These are phyloP conservation scores for Misopates orontium DNA, from an alignment of 257 asterid species.

Conservation along the genomic window DNA sequence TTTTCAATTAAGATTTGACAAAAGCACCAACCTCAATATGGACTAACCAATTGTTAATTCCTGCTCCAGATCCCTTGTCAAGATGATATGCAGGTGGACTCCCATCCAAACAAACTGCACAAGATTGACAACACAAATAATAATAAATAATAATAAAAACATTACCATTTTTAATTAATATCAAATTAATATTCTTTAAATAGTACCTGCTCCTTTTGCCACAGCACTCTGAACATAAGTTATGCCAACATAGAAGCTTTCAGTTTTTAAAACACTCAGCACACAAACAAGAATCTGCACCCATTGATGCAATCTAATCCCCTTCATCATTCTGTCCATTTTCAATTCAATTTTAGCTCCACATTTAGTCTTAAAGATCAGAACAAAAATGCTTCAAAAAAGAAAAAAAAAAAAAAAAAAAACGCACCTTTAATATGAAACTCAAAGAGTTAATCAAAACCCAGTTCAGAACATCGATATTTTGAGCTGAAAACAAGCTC, in stretches of 20 bases:
- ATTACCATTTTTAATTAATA: not conserved
- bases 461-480: too few relatives aligned
- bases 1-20: not conserved
- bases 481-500: too few relatives aligned
- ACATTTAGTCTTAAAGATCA: too few relatives aligned
- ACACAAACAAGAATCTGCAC: slow-evolving; percentile 31
- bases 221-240: slow-evolving; percentile 57
- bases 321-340: slow-evolving; percentile 34
- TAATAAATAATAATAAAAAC: not conserved
- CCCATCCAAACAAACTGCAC: slow-evolving; percentile 58
- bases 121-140: not conserved
- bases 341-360: too few relatives aligned
- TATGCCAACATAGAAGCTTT: slow-evolving; percentile 41
- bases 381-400: too few relatives aligned
- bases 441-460: too few relatives aligned
- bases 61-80: slow-evolving; percentile 51
- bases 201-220: slow-evolving; percentile 71
- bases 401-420: too few relatives aligned
- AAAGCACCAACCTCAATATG: slow-evolving; percentile 43
- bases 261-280: slow-evolving; percentile 33
- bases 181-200: not conserved
- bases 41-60: slow-evolving; percentile 56
- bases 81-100: slow-evolving; percentile 62
- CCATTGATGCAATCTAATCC: slow-evolving; percentile 25
- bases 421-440: too few relatives aligned